Evolutionary conservation across 129 eudicot species (phyloP), one percentile per base, ranked within the genome.

Genomic region (Flaveria bidentis): DNA sequence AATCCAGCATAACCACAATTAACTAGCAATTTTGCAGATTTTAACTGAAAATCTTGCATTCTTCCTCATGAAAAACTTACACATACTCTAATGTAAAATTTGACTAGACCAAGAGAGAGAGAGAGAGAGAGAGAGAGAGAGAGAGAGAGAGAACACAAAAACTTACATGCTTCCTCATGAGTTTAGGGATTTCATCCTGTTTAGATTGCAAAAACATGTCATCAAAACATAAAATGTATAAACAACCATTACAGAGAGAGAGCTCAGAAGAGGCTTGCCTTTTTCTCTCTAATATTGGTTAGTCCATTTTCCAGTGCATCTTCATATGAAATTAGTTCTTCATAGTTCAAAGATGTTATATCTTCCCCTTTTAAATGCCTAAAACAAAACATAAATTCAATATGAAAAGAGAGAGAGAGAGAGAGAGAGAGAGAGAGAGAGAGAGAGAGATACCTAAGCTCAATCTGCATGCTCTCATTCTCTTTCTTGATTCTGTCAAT

Each of bases 331-430:
- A 85, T 86, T 6, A 94, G 93, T 65, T 94, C 97, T 79, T 85
- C 86, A 76, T 84, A 79, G 61, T 75, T 86, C 87, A 94, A 82
- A 71, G 93, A 85, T 52, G 87, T 78, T 62, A 94, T 89, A 65
- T 94, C 98, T 78, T 94, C 97, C 17, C 97, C 97, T 69, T 87
- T 94, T 77, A 94, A 73, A 82, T 91, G 98, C 97, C 97, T 94
- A 72, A 36, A 60, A 9, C 12, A 67, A 57, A 57, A 50, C 10
- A 17, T 66, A 9, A 36, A 12, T 22, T 12, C 22, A 28, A 3
- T 11, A 11, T 16, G 0, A 45, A 1, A 11, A 1, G 47, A 5
- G 47, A 5, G 47, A 6, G 49, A 6, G 49, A 7, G 49, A 7
- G 49, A 7, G 49, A 2, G 75, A 50, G 74, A 33, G 64, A n/a